Conservation (phyloP, 2,329 filamentous ascomycete genomes). For the Ceratocystis destructans region DNA sequence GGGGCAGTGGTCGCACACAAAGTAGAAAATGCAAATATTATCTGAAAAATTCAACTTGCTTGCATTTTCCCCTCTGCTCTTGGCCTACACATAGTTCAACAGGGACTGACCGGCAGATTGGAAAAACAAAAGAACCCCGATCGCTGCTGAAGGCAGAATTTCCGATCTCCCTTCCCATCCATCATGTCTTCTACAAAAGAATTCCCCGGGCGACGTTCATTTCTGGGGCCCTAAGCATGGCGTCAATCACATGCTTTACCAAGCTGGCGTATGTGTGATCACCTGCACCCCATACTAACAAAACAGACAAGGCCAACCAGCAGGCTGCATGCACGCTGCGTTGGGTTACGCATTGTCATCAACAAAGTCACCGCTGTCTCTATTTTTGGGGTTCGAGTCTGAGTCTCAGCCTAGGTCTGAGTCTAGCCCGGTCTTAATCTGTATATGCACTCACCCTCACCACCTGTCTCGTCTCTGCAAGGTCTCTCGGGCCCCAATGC, state of each 20-base stretch:
- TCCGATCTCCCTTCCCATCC: background rate
- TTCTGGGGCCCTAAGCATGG: too few relatives aligned
- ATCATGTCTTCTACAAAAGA: background rate
- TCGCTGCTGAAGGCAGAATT: background rate
- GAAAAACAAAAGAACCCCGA: background rate
- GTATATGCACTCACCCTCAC: too few relatives aligned
- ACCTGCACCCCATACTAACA: conserved; percentile 5
- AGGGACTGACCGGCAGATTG: background rate
- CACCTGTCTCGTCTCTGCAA: background rate
- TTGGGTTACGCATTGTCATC: background rate
- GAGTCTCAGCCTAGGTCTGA: too few relatives aligned
- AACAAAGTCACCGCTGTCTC: background rate
- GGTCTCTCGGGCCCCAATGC: background rate
- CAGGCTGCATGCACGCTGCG: background rate
- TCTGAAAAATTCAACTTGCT: background rate
- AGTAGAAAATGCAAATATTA: background rate
- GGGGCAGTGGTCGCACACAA: background rate
- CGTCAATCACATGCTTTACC: background rate
- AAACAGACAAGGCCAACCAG: background rate
- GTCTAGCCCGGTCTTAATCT: too few relatives aligned
- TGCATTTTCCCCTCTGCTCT: background rate
- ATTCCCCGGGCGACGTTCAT: too few relatives aligned
- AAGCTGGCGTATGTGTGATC: background rate
- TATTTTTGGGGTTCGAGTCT: background rate
- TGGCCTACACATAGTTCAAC: background rate